Conservation (phyloP, 805 yeast species). For the Pichia occidentalis region DNA sequence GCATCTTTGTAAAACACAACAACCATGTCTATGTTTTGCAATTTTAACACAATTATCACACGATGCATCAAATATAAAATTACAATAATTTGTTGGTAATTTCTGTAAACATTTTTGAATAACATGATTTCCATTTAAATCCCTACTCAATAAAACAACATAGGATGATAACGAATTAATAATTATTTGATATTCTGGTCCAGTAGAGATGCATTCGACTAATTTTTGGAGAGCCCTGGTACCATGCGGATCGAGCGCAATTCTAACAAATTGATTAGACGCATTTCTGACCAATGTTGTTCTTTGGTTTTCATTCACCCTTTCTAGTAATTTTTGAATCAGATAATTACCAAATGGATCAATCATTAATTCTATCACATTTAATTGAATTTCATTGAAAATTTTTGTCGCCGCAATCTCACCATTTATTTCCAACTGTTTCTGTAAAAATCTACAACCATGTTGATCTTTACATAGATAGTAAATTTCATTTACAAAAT, state of each 20-base stretch:
- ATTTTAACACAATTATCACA: constrained; percentile 65
- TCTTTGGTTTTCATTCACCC: constrained; percentile 64
- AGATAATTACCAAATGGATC: constrained; percentile 98
- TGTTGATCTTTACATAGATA: constrained; percentile 91
- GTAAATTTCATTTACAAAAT: constrained; percentile 67
- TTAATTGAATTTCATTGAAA: constrained; percentile 70
- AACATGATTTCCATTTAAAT: constrained; percentile 94
- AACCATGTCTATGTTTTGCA: constrained; percentile 95
- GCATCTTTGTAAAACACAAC: constrained; percentile 94
- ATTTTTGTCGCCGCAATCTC: constrained; percentile 64
- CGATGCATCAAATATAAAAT: constrained; percentile 87
- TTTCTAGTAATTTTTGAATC: constrained; percentile 83
- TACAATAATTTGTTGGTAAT: constrained; percentile 61
- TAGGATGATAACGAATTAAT: constrained; percentile 40
- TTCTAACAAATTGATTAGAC: constrained; percentile 63
- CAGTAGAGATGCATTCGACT: constrained; percentile 71
- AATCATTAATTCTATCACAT: constrained; percentile 81
- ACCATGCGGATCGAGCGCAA: constrained; percentile 92
- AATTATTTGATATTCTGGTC: constrained; percentile 59
- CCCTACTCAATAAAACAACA: constrained; percentile 75
- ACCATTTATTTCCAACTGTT: constrained; percentile 65
- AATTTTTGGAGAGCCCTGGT: constrained; percentile 91
- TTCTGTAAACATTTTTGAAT: constrained; percentile 85
- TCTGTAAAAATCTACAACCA: constrained; percentile 89
- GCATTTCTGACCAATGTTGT: constrained; percentile 63